Evolutionary conservation across 2,329 filamentous ascomycete species (phyloP).

Genomic region (Monilinia laxa): DNA sequence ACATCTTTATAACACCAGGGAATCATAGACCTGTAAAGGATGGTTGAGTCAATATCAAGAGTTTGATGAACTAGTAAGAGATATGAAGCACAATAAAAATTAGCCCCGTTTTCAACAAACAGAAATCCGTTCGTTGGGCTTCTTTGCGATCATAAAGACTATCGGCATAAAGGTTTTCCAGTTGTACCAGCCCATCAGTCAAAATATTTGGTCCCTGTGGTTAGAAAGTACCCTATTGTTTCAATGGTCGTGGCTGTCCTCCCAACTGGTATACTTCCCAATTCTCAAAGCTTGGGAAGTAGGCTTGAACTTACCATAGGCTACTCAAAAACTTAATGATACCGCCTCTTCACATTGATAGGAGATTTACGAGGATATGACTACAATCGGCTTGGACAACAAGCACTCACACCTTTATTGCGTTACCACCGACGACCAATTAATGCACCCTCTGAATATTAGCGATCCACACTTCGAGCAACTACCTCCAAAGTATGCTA

Average conservation of each 20-base stretch:
- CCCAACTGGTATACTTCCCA: background rate
- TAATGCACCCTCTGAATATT: no score
- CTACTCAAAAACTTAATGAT: background rate
- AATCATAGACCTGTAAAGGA: background rate
- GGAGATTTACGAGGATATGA: no score
- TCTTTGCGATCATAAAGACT: slow-evolving; percentile 9
- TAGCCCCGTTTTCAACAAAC: background rate
- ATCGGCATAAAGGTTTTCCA: background rate
- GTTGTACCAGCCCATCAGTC: background rate
- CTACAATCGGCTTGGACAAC: no score
- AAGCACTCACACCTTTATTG: no score
- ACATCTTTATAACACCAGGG: background rate
- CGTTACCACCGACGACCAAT: no score
- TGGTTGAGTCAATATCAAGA: background rate
- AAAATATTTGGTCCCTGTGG: background rate
- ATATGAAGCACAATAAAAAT: background rate
- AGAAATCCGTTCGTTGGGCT: background rate
- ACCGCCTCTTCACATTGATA: background rate
- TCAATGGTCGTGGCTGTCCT: slow-evolving; percentile 1
- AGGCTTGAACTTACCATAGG: background rate
- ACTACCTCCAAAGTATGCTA: no score
- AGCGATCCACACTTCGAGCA: no score
- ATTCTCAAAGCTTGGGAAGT: no score
- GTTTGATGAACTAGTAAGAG: background rate
- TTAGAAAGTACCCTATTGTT: background rate